Base-by-base conservation (phyloP, 768 basidiomycete species). In the Amanita molliuscula region DNA sequence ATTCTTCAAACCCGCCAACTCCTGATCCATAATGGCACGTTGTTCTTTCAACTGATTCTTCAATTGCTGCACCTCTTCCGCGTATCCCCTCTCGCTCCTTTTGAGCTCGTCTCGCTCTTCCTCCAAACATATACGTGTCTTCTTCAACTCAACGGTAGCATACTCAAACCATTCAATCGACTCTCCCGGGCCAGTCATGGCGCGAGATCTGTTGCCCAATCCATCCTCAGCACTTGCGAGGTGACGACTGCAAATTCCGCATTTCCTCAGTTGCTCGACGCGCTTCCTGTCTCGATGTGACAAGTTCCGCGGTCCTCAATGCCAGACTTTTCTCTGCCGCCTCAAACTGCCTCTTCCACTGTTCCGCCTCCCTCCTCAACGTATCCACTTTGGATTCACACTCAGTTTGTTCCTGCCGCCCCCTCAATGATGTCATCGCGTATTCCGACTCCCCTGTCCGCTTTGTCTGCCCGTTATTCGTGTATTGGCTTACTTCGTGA, bases 281-380 rank as follows among this genome's bases (percentile, higher is more conserved):
- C 16, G 20, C 6, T 20, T 46, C 29, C 20, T 46, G 26, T 20
- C 45, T 46, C 28, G 45, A 33, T 31, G 15, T 16, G 26, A 20
- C 25, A 18, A 46, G 45, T 15, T 46, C 45, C 45, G 16, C 20
- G 6, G 8, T 10, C 13, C n/a, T 46, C 31, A 18, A 31, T 7
- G 29, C 35, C 36, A 62, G 43, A 20, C 16, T 34, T 37, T 38
- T 50, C 38, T 52, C 53, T 31, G 54, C 48, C 9, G 54, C 54
- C 37, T 52, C 47, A 34, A 59, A 33, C 44, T 33, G 44, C 15
- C 34, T 56, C 48, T 42, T 57, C 55, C 51, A 44, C 15, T 43
- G 51, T 15, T 48, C 47, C 47, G 54, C 33, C 53, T 59, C 57
- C 44, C 50, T 56, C 44, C n/a, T 48, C 45, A 51, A 44, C 16